Evolutionary conservation across 768 basidiomycete genomes (phyloP), one percentile per base, ranked within the genome.

Genomic region (Cytidiella melzeri): DNA sequence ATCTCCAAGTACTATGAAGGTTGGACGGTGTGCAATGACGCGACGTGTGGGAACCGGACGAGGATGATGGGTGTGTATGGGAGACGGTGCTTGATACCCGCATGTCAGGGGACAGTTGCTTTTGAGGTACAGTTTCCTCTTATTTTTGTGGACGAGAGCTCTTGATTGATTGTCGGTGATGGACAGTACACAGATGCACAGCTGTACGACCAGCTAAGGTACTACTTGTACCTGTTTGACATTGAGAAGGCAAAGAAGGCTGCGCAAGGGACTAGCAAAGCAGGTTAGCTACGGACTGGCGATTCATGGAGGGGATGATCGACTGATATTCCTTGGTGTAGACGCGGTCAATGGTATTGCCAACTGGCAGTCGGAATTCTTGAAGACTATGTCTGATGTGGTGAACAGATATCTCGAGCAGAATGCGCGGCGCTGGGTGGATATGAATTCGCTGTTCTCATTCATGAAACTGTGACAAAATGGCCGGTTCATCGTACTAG

Each of bases 1-100:
- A 85, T 99, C 43, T 69, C 73, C 6, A 77, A 73, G 57, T 97
- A 94, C 66, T 98, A 99, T 61, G 81, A 96, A 59, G 83, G 83
- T 1, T 94, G 89, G 88, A 84, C 79, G 1, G 69, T 86, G 4
- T 99, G 96, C 67, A 78, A 92, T 57, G 96, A 97, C 53, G 71
- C 79, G 19, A 85, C 84, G 0, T 99, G 96, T 61, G 79, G 79
- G 7, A 74, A 81, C 52, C 77, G 88, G 30, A 93, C 95, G n/a
- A 75, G 96, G 18, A 88, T 84, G 76, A 95, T 97, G 90, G 75
- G 87, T 28, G 91, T 97, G 0, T 94, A 92, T 64, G 93, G 92
- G 5, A 77, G 83, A 26, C 73, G 84, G 43, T 99, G 96, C 63
- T 62, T 92, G 47, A 77, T 79, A 41, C 68, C 64, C 5, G 80